A percentile compares a stretch with the other conserved stretches of the same genome.
Evolutionary conservation across 495 filamentous ascomycete species (phyloP).

Genomic region (Opeltia flavorubescens): DNA sequence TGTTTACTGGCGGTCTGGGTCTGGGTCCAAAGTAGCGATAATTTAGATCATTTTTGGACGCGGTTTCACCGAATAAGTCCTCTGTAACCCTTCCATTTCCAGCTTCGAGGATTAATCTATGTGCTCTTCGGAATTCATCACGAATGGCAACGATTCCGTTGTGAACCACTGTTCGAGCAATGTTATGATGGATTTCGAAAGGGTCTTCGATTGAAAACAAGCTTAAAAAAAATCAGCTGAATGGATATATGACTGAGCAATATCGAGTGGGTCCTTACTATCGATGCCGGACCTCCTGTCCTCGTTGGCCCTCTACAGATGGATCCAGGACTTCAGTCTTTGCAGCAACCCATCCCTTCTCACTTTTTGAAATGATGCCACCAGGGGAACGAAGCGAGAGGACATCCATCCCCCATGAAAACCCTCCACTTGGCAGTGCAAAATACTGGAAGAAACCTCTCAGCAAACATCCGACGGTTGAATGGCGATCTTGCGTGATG

Average conservation of each 20-base stretch:
- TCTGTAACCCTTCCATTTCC: conserved; percentile 12
- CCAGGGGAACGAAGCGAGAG: conserved; percentile 56
- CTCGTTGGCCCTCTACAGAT: conserved; percentile 18
- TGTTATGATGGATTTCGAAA: conserved; percentile 72
- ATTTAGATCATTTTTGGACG: conserved; percentile 11
- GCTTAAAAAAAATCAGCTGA: no score
- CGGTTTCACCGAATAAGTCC: conserved; percentile 17
- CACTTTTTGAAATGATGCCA: conserved; percentile 51
- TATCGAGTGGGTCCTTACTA: no score
- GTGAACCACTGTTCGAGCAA: conserved; percentile 66
- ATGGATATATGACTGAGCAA: no score
- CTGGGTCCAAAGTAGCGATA: conserved; percentile 15
- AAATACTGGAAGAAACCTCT: conserved; percentile 75
- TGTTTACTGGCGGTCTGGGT: not conserved
- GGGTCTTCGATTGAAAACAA: conserved; percentile 80
- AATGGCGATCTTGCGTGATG: conserved; percentile 39
- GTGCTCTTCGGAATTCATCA: conserved; percentile 65
- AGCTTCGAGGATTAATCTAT: conserved; percentile 38
- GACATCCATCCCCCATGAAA: conserved; percentile 57
- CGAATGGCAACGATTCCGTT: conserved; percentile 60
- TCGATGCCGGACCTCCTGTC: conserved; percentile 55
- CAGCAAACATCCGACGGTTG: conserved; percentile 50
- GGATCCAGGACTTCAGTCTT: conserved; percentile 33
- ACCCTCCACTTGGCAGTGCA: conserved; percentile 40
- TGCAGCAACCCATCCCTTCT: conserved; percentile 66